phyloP scores from a whole-genome alignment of 202 grass and related monocot species.

The Dendrocalamus latiflorus region DNA sequence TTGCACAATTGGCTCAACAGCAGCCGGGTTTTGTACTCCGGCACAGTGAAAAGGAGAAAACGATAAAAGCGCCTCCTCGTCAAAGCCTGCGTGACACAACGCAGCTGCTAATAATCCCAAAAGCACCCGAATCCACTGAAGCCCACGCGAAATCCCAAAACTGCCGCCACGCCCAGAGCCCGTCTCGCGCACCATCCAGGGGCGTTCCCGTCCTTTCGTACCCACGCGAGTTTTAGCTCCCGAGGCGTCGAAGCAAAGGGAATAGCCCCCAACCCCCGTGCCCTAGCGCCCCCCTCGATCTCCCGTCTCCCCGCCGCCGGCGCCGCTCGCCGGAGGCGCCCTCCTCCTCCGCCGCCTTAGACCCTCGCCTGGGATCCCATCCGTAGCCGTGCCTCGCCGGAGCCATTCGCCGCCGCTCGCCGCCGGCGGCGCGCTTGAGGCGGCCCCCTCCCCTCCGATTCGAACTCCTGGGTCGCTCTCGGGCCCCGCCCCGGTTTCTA shows the following conservation, averaged over 20 bases:
- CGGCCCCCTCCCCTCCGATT: neutral
- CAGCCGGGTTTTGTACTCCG: neutral
- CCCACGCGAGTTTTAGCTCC: conserved; percentile 21
- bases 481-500: neutral
- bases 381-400: neutral
- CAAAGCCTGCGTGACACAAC: neutral
- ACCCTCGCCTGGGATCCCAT: neutral
- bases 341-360: neutral
- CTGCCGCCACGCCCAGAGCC: neutral
- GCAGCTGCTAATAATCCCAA: neutral
- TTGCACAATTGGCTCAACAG: neutral
- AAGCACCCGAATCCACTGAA: neutral
- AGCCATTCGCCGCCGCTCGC: neutral
- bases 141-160: conserved; percentile 21
- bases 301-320: conserved; percentile 1
- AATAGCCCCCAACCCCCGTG: conserved; percentile 14
- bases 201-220: neutral
- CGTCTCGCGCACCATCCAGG: neutral
- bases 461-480: neutral
- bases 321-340: neutral
- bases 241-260: neutral
- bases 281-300: conserved; percentile 31
- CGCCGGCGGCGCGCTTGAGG: neutral
- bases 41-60: neutral
- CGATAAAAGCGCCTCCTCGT: neutral